Evolutionary conservation across 768 basidiomycete species (phyloP), one percentile per base, ranked within the genome.

Genomic region (Neoboletus subvelutipes): DNA sequence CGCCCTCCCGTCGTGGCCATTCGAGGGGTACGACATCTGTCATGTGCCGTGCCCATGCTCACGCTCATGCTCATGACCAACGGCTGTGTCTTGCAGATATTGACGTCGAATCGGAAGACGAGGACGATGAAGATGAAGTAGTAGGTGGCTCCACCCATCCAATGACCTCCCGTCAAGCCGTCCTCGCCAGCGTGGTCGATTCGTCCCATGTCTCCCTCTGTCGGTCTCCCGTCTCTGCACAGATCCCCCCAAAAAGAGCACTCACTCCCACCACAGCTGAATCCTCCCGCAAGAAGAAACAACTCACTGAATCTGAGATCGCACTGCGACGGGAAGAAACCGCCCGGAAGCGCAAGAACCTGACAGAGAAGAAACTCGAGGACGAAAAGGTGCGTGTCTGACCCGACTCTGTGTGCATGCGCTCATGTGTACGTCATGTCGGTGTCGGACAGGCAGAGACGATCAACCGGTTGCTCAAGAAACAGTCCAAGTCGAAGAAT

Each of bases 401-500:
- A 15, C n/a, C 11, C 1, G 11, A 6, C 4, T 3, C 22, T 22
- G 2, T 4, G 28, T 3, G 10, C 18, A 5, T 9, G 9, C 13
- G 7, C 18, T 55, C n/a, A 54, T 17, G 29, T 18, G 8, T 17
- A 20, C 10, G 8, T n/a, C 18, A 26, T 36, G 36, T 33, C 22
- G 41, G 26, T 36, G 36, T 33, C 22, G 41, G 33, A 20, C 63
- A 92, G 89, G 84, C 84, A 24, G 92, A 94, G 65, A 94, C 92
- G 0, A 94, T 94, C 70, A 93, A 93, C 64, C 86, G 92, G 28
- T 79, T 94, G 15, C 80, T 94, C 50, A 92, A 92, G 70, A 94
- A 93, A 71, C 90, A 91, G 67, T 85, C 86, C 18, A 81, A 86
- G 11, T 79, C 87, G 3, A 80, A 82, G 43, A 82, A 78, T 49